These are phyloP conservation scores for Umbelopsis ramanniana DNA, from an alignment of 192 early-diverging fungal genomes.

Conservation along the genomic window DNA sequence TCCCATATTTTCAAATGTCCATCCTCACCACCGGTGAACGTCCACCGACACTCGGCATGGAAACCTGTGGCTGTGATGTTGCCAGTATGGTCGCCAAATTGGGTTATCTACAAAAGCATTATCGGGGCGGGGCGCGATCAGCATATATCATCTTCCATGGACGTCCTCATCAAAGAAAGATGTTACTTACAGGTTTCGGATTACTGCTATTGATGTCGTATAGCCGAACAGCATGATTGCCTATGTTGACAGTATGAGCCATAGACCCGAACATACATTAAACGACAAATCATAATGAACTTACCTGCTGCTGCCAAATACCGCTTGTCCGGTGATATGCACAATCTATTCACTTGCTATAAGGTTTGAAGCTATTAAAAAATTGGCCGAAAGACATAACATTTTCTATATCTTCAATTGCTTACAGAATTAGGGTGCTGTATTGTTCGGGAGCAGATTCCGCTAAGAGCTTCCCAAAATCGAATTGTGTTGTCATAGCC, in stretches of 20 bases:
- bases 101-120: conserved; percentile 41
- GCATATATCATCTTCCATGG: too few species aligned
- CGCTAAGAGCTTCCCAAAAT: conserved; percentile 75
- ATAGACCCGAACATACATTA: not conserved
- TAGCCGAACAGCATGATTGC: conserved; percentile 81
- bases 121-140: too few species aligned
- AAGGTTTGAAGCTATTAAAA: not conserved
- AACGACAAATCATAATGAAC: not conserved
- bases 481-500: conserved; percentile 80
- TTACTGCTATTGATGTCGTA: conserved; percentile 85
- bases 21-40: conserved; percentile 81
- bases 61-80: conserved; percentile 68
- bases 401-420: not conserved
- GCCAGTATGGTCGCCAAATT: conserved; percentile 64
- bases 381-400: not conserved
- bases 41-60: conserved; percentile 73
- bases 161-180: not conserved
- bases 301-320: conserved; percentile 82
- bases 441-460: conserved; percentile 69
- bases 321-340: conserved; percentile 88
- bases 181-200: conserved; percentile 66
- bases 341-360: conserved; percentile 86
- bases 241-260: conserved; percentile 36
- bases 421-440: conserved; percentile 82
- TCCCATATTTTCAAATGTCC: conserved; percentile 83